phyloP scores from a whole-genome alignment of 345 rosid genomes.

The Streptanthus diversifolius region DNA sequence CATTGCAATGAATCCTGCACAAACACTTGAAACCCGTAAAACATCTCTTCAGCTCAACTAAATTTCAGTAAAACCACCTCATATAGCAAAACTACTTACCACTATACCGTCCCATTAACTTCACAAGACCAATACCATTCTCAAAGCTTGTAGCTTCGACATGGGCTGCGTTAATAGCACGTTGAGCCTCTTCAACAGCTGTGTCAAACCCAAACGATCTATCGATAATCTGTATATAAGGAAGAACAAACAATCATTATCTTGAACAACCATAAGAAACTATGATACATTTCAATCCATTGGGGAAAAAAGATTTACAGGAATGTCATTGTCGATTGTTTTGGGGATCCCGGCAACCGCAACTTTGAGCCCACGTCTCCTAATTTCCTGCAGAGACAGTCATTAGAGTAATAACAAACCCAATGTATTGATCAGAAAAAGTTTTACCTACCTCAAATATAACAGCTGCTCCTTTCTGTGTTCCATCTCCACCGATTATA shows the following conservation, averaged over 20 bases:
- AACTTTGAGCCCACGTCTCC: constrained; percentile 67
- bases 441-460: constrained; percentile 51
- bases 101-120: constrained; percentile 74
- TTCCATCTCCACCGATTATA: constrained; percentile 85
- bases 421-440: neutral
- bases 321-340: constrained; percentile 78
- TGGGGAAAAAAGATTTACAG: constrained; percentile 31
- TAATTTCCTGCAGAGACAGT: constrained; percentile 46
- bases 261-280: neutral
- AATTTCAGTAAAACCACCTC: neutral
- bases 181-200: constrained; percentile 87
- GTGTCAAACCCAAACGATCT: constrained; percentile 80
- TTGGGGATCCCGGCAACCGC: constrained; percentile 74
- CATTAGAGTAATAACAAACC: neutral
- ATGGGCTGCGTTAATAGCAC: constrained; percentile 83
- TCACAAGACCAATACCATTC: constrained; percentile 74
- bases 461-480: constrained; percentile 65
- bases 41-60: constrained; percentile 5
- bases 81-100: constrained; percentile 42
- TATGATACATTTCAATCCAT: neutral
- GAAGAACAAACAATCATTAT: neutral
- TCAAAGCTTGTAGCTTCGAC: constrained; percentile 72
- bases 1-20: constrained; percentile 84
- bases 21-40: constrained; percentile 1
- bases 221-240: constrained; percentile 50